phyloP scores from a whole-genome alignment of 2,329 filamentous ascomycete genomes.

The Trichoderma sp. region DNA sequence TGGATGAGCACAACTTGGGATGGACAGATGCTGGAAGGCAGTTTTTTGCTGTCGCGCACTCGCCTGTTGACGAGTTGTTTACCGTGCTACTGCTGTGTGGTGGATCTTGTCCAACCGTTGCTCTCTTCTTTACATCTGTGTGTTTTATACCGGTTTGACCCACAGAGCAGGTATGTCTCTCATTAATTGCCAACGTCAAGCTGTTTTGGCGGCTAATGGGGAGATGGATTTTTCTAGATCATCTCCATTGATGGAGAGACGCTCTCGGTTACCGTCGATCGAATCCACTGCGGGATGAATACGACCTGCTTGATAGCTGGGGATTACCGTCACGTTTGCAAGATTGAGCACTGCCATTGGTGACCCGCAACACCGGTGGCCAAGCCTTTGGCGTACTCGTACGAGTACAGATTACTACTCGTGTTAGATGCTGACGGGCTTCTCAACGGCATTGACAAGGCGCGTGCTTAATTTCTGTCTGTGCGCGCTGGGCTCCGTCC shows the following conservation, averaged over 20 bases:
- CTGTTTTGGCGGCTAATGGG: not conserved
- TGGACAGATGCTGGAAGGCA: not conserved
- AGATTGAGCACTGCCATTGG: not conserved
- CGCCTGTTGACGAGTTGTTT: not conserved
- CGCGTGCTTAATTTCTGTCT: not conserved
- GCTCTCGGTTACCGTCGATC: not conserved
- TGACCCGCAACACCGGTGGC: not conserved
- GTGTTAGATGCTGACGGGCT: not conserved
- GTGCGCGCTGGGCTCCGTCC: not conserved
- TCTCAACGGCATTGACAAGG: not conserved
- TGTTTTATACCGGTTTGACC: not conserved
- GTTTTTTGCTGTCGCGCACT: conserved; percentile 6
- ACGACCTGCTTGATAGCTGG: not conserved
- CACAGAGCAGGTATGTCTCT: not conserved
- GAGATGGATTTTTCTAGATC: not conserved
- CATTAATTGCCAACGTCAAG: not conserved
- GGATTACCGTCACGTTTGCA: not conserved
- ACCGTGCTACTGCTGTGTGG: no score
- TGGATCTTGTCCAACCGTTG: not conserved
- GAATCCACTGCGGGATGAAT: not conserved
- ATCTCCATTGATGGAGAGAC: not conserved
- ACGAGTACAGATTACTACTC: not conserved
- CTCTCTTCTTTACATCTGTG: not conserved
- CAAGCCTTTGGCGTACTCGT: not conserved
- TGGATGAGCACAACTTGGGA: not conserved